Evolutionary conservation across 345 rosid species (phyloP).

Genomic region (Populus tremula): DNA sequence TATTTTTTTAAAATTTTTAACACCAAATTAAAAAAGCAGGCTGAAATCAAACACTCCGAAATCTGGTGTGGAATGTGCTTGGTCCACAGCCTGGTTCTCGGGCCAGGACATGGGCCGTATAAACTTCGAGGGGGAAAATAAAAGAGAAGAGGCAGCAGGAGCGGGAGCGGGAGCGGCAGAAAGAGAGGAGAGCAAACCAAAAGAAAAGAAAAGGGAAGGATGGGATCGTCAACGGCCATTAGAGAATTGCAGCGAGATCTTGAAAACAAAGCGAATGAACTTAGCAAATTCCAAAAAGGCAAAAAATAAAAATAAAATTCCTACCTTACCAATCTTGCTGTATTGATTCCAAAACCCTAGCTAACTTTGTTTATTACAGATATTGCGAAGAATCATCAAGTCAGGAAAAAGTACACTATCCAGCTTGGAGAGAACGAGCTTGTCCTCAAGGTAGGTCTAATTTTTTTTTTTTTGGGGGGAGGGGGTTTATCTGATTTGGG

Average conservation of each 20-base stretch:
- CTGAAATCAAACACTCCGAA: too few species aligned
- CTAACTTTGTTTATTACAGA: constrained; percentile 35
- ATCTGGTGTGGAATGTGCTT: too few species aligned
- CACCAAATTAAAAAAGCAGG: too few species aligned
- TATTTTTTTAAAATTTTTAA: too few species aligned
- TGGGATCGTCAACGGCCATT: constrained; percentile 68
- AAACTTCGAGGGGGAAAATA: too few species aligned
- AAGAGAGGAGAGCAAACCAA: too few species aligned
- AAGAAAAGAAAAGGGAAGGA: constrained; percentile 5
- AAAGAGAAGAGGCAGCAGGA: background rate
- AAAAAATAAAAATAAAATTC: constrained; percentile 7
- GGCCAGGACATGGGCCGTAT: background rate
- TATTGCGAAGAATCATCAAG: constrained; percentile 83
- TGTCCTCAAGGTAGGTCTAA: constrained; percentile 84
- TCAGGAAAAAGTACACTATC: constrained; percentile 87
- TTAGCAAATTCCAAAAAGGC: constrained; percentile 83
- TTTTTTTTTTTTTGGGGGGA: background rate
- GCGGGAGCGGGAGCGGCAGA: background rate
- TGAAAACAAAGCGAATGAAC: constrained; percentile 74
- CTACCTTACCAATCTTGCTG: background rate
- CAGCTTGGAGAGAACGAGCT: constrained; percentile 98
- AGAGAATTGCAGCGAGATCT: constrained; percentile 77
- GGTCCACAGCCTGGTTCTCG: background rate
- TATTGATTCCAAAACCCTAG: background rate
- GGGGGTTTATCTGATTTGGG: background rate